Percentiles rank a stretch among this genome's conserved stretches.
Evolutionary conservation across 2,329 filamentous ascomycete genomes (phyloP).

Genomic region (Purpureocillium lavendulum): DNA sequence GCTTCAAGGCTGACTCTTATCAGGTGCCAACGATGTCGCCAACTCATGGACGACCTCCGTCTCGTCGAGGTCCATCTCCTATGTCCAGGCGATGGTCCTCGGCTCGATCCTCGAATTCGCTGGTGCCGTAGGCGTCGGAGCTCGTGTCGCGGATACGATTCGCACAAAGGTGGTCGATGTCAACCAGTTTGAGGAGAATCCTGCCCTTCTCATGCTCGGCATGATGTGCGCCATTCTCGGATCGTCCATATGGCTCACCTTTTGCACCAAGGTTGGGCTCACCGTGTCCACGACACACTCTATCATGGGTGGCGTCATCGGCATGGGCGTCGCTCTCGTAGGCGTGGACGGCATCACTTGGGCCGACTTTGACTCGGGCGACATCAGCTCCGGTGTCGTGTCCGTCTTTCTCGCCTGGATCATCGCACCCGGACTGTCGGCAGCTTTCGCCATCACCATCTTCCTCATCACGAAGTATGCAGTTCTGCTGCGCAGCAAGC

Average conservation of each 20-base stretch:
- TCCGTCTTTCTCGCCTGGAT: constrained; percentile 51
- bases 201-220: constrained; percentile 47
- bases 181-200: constrained; percentile 34
- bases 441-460: constrained; percentile 41
- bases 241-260: constrained; percentile 46
- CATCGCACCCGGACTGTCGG: constrained; percentile 49
- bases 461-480: constrained; percentile 49
- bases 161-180: constrained; percentile 49
- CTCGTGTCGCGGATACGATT: constrained; percentile 53
- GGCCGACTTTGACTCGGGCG: constrained; percentile 36
- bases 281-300: constrained; percentile 56
- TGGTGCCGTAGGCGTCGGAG: constrained; percentile 52
- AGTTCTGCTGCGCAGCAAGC: constrained; percentile 44
- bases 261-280: constrained; percentile 44
- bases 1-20: too few relatives aligned
- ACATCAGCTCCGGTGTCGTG: constrained; percentile 31
- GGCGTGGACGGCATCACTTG: constrained; percentile 45
- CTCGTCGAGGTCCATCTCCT: constrained; percentile 57
- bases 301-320: constrained; percentile 51
- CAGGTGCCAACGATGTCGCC: constrained; percentile 55
- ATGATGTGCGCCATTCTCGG: constrained; percentile 48
- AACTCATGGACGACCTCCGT: constrained; percentile 69
- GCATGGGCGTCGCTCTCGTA: constrained; percentile 48
- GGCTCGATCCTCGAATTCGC: constrained; percentile 53
- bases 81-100: constrained; percentile 50